Evolutionary conservation across 1,139 yeast genomes (phyloP).

Genomic region (Lipomyces yarrowii): DNA sequence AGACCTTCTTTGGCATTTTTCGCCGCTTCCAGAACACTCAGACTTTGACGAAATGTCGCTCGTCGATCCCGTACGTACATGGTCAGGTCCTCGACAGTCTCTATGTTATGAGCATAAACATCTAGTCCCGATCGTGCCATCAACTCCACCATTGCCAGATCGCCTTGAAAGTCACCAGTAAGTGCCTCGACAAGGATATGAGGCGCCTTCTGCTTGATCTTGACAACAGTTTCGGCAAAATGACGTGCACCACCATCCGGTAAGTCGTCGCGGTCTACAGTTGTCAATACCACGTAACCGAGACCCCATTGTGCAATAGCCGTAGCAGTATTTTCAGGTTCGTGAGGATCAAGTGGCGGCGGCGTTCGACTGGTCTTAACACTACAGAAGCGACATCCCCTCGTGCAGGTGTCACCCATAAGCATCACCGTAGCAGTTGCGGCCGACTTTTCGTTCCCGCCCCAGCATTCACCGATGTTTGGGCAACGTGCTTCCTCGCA

Average conservation of each 20-base stretch:
- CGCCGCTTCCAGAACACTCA: constrained; percentile 76
- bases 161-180: constrained; percentile 95
- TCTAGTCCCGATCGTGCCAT: constrained; percentile 88
- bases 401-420: constrained; percentile 96
- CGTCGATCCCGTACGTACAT: constrained; percentile 96
- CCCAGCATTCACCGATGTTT: constrained; percentile 99
- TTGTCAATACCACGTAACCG: constrained; percentile 95
- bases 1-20: constrained; percentile 73
- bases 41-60: constrained; percentile 90
- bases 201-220: constrained; percentile 86
- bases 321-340: constrained; percentile 97
- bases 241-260: constrained; percentile 92
- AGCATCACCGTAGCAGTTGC: constrained; percentile 99
- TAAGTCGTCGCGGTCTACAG: constrained; percentile 96
- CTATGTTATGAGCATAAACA: constrained; percentile 96
- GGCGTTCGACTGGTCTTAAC: constrained; percentile 92
- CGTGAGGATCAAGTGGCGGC: constrained; percentile 87
- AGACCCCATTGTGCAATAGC: constrained; percentile 98
- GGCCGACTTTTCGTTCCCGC: constrained; percentile 85
- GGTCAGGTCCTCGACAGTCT: constrained; percentile 92
- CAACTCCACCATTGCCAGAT: constrained; percentile 73
- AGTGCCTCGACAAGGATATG: constrained; percentile 90
- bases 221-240: constrained; percentile 81
- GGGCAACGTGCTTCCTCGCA: constrained; percentile 99
- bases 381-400: constrained; percentile 97